These are phyloP conservation scores for Ploettnerulaceae sp. DNA, from an alignment of 2,329 filamentous ascomycete genomes.

Conservation along the genomic window DNA sequence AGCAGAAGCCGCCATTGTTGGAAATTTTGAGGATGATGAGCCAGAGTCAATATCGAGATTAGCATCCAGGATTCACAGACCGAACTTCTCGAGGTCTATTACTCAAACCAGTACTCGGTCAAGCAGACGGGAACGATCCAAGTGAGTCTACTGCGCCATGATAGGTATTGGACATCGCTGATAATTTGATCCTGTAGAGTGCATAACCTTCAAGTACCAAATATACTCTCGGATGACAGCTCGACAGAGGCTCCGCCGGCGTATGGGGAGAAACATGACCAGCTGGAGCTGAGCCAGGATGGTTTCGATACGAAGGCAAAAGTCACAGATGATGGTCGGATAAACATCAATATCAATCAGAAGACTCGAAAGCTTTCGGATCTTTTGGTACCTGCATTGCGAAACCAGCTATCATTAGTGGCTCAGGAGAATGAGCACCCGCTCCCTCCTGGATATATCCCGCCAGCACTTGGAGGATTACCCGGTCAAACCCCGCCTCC, in stretches of 20 bases:
- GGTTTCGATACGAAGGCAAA: constrained; percentile 59
- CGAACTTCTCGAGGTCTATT: constrained; percentile 14
- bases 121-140: constrained; percentile 2
- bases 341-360: constrained; percentile 76
- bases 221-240: constrained; percentile 15
- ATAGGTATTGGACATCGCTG: background rate
- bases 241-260: constrained; percentile 42
- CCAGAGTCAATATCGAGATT: constrained; percentile 9
- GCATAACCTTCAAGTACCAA: constrained; percentile 21
- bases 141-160: constrained; percentile 9
- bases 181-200: constrained; percentile 11
- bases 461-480: constrained; percentile 63
- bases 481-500: constrained; percentile 55
- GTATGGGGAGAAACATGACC: constrained; percentile 53
- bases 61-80: constrained; percentile 7
- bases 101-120: constrained; percentile 5
- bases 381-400: constrained; percentile 62
- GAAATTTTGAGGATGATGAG: constrained; percentile 22
- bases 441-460: constrained; percentile 65
- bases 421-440: constrained; percentile 43
- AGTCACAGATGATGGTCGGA: constrained; percentile 66
- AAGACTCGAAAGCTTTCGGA: constrained; percentile 60
- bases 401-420: constrained; percentile 41
- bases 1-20: constrained; percentile 32
- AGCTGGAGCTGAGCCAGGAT: constrained; percentile 55